Evolutionary conservation across 2,329 filamentous ascomycete species (phyloP).

Genomic region (Alternaria rosae): DNA sequence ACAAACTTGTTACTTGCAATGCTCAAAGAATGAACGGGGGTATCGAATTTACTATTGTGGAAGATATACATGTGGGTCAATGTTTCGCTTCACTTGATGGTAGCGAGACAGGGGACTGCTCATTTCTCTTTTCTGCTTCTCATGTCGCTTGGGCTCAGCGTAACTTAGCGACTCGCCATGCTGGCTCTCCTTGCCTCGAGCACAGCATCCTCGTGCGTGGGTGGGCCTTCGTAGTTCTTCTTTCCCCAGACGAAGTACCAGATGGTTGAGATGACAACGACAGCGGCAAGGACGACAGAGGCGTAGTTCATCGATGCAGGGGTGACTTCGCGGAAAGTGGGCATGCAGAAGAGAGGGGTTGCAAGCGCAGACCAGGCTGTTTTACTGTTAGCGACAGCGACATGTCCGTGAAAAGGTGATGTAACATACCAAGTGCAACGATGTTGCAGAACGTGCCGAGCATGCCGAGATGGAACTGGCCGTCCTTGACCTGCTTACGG

Average conservation of each 20-base stretch:
- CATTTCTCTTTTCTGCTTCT: neutral
- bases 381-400: slow-evolving; percentile 1
- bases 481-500: slow-evolving; percentile 65
- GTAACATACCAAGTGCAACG: slow-evolving; percentile 67
- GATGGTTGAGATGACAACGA: slow-evolving; percentile 64
- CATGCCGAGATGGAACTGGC: slow-evolving; percentile 67
- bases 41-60: slow-evolving; percentile 6
- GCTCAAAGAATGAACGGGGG: neutral
- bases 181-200: slow-evolving; percentile 44
- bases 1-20: neutral
- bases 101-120: neutral
- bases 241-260: slow-evolving; percentile 77
- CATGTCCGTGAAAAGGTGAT: neutral
- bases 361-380: slow-evolving; percentile 69
- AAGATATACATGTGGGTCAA: neutral
- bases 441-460: slow-evolving; percentile 69
- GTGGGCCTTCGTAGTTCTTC: slow-evolving; percentile 72
- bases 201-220: slow-evolving; percentile 44
- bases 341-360: slow-evolving; percentile 79
- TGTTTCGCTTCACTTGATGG: neutral
- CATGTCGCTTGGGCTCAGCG: neutral
- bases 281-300: slow-evolving; percentile 74
- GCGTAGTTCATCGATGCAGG: slow-evolving; percentile 74
- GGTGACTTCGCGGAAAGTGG: slow-evolving; percentile 67
- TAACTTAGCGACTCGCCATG: slow-evolving; percentile 27